These are phyloP conservation scores for Sphaerulina musiva DNA, from an alignment of 2,329 filamentous ascomycete genomes.

Conservation along the genomic window DNA sequence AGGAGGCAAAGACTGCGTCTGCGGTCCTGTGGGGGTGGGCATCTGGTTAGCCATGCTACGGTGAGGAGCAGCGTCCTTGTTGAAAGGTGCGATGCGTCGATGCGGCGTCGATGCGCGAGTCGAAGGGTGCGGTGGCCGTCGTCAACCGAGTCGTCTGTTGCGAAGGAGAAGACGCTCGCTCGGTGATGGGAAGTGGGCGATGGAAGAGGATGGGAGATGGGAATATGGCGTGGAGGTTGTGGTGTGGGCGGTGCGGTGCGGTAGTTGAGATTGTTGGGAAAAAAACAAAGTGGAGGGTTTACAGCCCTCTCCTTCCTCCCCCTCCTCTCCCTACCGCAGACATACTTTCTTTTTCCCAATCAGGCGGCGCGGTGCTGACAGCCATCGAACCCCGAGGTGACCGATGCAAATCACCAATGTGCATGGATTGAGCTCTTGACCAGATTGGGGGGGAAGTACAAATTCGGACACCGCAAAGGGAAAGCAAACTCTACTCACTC, in stretches of 20 bases:
- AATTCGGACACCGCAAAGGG: too few species aligned
- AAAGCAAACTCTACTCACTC: slow-evolving; percentile 24
- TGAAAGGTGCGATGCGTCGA: slow-evolving; percentile 29
- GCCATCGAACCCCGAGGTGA: background rate
- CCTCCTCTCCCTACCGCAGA: background rate
- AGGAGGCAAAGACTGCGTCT: slow-evolving; percentile 87
- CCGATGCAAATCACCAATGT: too few species aligned
- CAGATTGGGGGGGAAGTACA: background rate
- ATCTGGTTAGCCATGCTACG: slow-evolving; percentile 28
- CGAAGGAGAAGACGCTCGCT: too few species aligned
- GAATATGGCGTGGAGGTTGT: background rate
- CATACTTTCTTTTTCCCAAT: slow-evolving; percentile 4
- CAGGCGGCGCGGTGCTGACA: slow-evolving; percentile 2
- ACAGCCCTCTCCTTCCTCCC: too few species aligned
- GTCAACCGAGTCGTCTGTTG: background rate
- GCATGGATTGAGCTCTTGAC: background rate
- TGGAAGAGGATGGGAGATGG: background rate
- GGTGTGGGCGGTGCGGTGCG: background rate
- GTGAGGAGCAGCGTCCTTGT: slow-evolving; percentile 30
- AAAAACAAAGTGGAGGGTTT: background rate
- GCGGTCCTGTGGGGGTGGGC: slow-evolving; percentile 27
- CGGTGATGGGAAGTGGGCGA: background rate
- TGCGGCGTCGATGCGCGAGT: slow-evolving; percentile 1
- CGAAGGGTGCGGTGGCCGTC: background rate
- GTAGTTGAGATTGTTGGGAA: background rate